Percentiles rank a stretch among this genome's conserved stretches.
Evolutionary conservation across 805 yeast genomes (phyloP).

Genomic region (Zygoascus tannicola): DNA sequence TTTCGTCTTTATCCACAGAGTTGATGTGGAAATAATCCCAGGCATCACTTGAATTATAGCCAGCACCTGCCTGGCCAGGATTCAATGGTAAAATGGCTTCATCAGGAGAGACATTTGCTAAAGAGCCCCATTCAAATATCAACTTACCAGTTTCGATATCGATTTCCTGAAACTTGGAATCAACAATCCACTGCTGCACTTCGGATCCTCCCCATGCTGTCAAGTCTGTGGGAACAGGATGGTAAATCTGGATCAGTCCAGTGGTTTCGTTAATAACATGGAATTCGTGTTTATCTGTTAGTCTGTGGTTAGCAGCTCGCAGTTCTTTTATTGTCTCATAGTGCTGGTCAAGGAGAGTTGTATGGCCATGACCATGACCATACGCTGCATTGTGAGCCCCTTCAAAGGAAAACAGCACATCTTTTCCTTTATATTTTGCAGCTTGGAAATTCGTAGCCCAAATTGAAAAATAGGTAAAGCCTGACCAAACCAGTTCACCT

Average conservation of each 20-base stretch:
- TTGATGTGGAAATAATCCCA: slow-evolving; percentile 13
- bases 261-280: slow-evolving; percentile 4
- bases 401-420: slow-evolving; percentile 6
- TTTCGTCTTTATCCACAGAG: slow-evolving; percentile 11
- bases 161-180: slow-evolving; percentile 8
- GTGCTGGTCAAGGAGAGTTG: slow-evolving; percentile 7
- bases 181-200: slow-evolving; percentile 10
- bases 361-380: slow-evolving; percentile 13
- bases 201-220: slow-evolving; percentile 4
- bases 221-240: slow-evolving; percentile 8
- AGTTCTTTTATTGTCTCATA: slow-evolving; percentile 10
- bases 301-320: slow-evolving; percentile 8
- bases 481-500: slow-evolving; percentile 13
- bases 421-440: slow-evolving; percentile 6
- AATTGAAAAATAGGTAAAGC: slow-evolving; percentile 8
- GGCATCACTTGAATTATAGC: slow-evolving; percentile 10
- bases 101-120: slow-evolving; percentile 8
- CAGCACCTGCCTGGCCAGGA: slow-evolving; percentile 11
- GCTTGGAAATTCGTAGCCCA: slow-evolving; percentile 9
- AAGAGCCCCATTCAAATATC: slow-evolving; percentile 11
- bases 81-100: slow-evolving; percentile 8
- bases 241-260: slow-evolving; percentile 8
- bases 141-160: slow-evolving; percentile 10
- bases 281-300: slow-evolving; percentile 11
- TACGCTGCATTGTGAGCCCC: slow-evolving; percentile 10